phyloP scores from a whole-genome alignment of 164 flowering plant species.

The Houttuynia cordata region DNA sequence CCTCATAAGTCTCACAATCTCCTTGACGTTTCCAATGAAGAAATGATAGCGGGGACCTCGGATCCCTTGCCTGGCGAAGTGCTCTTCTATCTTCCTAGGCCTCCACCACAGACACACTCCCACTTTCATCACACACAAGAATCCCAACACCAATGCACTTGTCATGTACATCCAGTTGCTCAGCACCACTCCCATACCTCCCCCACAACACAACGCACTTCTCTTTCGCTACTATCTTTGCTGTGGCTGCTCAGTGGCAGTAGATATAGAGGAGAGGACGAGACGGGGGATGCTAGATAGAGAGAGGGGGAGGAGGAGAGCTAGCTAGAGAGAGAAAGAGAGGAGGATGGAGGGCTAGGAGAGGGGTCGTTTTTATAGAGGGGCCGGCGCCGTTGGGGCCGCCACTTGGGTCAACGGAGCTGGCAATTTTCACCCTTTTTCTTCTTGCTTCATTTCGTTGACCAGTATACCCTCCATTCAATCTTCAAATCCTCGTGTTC shows the following conservation, averaged over 20 bases:
- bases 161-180: conserved; percentile 1
- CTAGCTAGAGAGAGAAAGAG: conserved; percentile 16
- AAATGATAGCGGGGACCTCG: conserved; percentile 89
- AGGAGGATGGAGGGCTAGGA: neutral
- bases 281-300: conserved; percentile 1
- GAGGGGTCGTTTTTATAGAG: conserved; percentile 1
- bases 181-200: conserved; percentile 1
- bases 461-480: neutral
- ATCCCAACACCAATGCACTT: conserved; percentile 12
- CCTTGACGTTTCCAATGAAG: conserved; percentile 84
- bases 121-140: conserved; percentile 32
- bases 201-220: conserved; percentile 4
- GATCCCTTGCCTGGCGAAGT: conserved; percentile 87
- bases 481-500: neutral
- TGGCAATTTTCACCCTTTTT: conserved; percentile 6
- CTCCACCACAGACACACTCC: conserved; percentile 64
- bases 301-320: conserved; percentile 11
- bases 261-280: neutral
- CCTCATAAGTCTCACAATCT: conserved; percentile 59
- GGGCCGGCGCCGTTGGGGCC: conserved; percentile 78
- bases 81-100: conserved; percentile 64
- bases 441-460: neutral
- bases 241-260: neutral
- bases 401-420: conserved; percentile 65
- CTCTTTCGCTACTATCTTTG: conserved; percentile 1